phyloP scores from a whole-genome alignment of 2,329 filamentous ascomycete species.

The Aureobasidium lini region DNA sequence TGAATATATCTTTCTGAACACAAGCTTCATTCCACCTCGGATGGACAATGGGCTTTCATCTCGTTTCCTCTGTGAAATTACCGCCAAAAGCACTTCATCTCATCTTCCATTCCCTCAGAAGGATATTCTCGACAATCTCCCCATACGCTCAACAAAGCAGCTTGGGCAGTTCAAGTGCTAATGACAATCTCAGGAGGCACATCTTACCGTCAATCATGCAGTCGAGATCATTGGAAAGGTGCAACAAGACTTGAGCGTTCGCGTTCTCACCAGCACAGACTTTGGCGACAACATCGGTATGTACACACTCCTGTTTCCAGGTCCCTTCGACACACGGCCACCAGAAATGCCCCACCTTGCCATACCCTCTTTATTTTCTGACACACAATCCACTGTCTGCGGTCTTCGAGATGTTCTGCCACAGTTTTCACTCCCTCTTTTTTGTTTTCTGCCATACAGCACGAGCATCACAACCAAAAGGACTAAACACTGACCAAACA shows the following conservation, averaged over 20 bases:
- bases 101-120: neutral
- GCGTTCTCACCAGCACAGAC: constrained; percentile 62
- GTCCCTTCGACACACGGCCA: no score
- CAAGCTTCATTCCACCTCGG: no score
- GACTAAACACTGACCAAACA: neutral
- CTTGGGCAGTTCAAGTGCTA: neutral
- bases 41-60: no score
- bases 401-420: neutral
- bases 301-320: constrained; percentile 27
- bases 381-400: no score
- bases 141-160: no score
- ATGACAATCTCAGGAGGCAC: constrained; percentile 51
- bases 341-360: no score
- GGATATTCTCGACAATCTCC: no score
- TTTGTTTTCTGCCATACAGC: neutral
- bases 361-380: no score
- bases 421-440: neutral
- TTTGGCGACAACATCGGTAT: constrained; percentile 62
- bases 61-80: no score
- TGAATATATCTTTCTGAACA: neutral
- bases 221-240: constrained; percentile 77
- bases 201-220: constrained; percentile 61
- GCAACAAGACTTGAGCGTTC: constrained; percentile 62
- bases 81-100: neutral
- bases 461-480: no score